phyloP scores from a whole-genome alignment of 2,329 filamentous ascomycete genomes.

The Rhynchosporium agropyri region DNA sequence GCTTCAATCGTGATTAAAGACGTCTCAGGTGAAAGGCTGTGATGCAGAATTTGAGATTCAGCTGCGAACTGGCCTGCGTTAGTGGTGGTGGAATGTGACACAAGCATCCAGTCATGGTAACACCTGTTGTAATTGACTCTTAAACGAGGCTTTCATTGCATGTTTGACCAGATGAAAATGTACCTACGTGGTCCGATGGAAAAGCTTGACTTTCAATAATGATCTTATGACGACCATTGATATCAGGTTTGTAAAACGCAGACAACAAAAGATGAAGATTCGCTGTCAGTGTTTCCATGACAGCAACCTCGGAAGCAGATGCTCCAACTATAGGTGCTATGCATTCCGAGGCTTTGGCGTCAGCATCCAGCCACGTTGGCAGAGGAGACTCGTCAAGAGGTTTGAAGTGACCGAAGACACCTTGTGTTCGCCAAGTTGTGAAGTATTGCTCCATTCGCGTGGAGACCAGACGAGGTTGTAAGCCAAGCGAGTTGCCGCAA shows the following conservation, averaged over 20 bases:
- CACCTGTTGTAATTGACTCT: not conserved
- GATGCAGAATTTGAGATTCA: slow-evolving; percentile 72
- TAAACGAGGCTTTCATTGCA: not conserved
- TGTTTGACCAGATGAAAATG: slow-evolving; percentile 11
- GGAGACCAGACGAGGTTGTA: slow-evolving; percentile 68
- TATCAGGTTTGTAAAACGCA: slow-evolving; percentile 73
- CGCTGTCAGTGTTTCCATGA: slow-evolving; percentile 79
- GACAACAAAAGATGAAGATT: slow-evolving; percentile 79
- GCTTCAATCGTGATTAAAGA: slow-evolving; percentile 71
- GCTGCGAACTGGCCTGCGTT: slow-evolving; percentile 64
- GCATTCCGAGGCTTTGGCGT: slow-evolving; percentile 64
- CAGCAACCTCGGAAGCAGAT: slow-evolving; percentile 66
- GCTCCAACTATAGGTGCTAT: slow-evolving; percentile 75
- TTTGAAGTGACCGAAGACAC: slow-evolving; percentile 77
- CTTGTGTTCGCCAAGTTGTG: slow-evolving; percentile 74
- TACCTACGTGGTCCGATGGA: slow-evolving; percentile 74
- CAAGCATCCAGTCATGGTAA: not conserved
- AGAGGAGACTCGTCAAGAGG: slow-evolving; percentile 62
- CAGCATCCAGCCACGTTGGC: slow-evolving; percentile 70
- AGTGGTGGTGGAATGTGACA: slow-evolving; percentile 17
- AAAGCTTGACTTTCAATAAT: slow-evolving; percentile 81
- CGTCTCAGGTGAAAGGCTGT: slow-evolving; percentile 63
- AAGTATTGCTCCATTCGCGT: slow-evolving; percentile 70
- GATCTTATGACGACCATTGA: slow-evolving; percentile 65
- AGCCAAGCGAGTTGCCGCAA: slow-evolving; percentile 77